Evolutionary conservation across 78 protist genomes (phyloP).

Genomic region (Dictyostelium purpureum): DNA sequence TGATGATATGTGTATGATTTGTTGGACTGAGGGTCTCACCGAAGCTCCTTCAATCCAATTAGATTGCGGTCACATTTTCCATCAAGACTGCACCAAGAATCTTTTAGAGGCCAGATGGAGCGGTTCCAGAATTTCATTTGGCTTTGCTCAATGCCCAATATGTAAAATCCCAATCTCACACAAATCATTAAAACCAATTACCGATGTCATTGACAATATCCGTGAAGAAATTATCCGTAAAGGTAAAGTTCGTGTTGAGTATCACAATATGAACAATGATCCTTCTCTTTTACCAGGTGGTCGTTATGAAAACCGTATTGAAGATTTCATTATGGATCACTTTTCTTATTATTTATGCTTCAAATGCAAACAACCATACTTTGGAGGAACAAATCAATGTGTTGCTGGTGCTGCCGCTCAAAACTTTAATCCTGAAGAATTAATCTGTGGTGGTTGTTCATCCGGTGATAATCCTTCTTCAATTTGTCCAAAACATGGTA

Average conservation of each 20-base stretch:
- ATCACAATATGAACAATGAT: conserved; percentile 12
- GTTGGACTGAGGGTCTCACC: conserved; percentile 80
- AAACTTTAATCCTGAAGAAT: conserved; percentile 74
- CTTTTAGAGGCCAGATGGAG: conserved; percentile 75
- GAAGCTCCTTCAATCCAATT: conserved; percentile 83
- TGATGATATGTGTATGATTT: conserved; percentile 87
- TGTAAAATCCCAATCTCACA: conserved; percentile 74
- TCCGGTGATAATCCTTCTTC: conserved; percentile 6
- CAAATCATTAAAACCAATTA: conserved; percentile 30
- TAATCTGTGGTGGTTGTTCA: conserved; percentile 81
- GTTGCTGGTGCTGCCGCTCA: conserved; percentile 55
- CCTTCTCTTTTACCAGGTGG: conserved; percentile 44
- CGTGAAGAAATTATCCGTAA: conserved; percentile 47
- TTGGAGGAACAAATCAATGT: conserved; percentile 80
- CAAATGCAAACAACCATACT: conserved; percentile 84
- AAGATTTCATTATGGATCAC: conserved; percentile 71
- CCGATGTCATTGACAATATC: conserved; percentile 31
- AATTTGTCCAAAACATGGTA: conserved; percentile 74
- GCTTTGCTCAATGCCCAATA: conserved; percentile 87
- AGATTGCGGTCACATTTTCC: conserved; percentile 88
- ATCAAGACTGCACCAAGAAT: conserved; percentile 48
- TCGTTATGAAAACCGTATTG: conserved; percentile 22
- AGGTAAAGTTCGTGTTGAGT: conserved; percentile 60
- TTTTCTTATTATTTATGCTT: conserved; percentile 80
- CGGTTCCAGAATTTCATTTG: conserved; percentile 82